Evolutionary conservation across 2,329 filamentous ascomycete genomes (phyloP).

Genomic region (Paraconiothyrium brasiliense): DNA sequence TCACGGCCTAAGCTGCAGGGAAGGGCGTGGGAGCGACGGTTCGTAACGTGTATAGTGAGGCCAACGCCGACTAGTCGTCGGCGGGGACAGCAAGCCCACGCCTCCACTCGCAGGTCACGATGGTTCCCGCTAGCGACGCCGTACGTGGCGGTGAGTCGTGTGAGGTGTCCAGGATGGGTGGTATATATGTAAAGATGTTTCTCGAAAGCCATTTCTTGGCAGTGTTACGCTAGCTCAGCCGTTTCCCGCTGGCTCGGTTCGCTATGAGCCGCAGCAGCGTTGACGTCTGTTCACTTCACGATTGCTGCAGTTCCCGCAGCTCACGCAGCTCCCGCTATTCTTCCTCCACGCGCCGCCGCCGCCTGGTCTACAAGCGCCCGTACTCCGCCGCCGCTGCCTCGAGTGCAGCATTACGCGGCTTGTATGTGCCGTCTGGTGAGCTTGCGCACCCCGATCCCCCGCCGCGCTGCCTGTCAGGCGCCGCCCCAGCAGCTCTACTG

Average conservation of each 20-base stretch:
- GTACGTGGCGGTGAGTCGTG: slow-evolving; percentile 3
- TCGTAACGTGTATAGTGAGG: not conserved
- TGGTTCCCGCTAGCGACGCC: slow-evolving; percentile 5
- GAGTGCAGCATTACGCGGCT: slow-evolving; percentile 12
- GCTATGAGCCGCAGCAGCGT: slow-evolving; percentile 17
- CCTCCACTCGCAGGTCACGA: not conserved
- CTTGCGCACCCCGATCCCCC: not conserved
- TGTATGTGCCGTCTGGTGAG: slow-evolving; percentile 14
- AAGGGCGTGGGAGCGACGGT: not conserved
- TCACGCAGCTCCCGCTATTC: slow-evolving; percentile 11
- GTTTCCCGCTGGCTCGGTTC: slow-evolving; percentile 14
- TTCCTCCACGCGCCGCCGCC: slow-evolving; percentile 5
- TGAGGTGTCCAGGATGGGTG: slow-evolving; percentile 1
- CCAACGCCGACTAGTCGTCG: not conserved
- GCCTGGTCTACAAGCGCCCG: not conserved
- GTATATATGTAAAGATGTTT: slow-evolving; percentile 3
- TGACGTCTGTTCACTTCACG: slow-evolving; percentile 8
- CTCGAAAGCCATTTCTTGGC: slow-evolving; percentile 7
- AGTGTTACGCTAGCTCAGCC: not conserved
- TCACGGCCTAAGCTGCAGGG: not conserved
- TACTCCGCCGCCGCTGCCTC: slow-evolving; percentile 2
- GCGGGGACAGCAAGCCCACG: not conserved
- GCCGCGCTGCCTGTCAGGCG: not conserved
- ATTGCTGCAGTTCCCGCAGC: not conserved
- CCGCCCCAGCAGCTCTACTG: slow-evolving; percentile 1